Evolutionary conservation across 1,284 basidiomycete genomes (phyloP), one percentile per base, ranked within the genome.

Genomic region (Xanthoconium separans): DNA sequence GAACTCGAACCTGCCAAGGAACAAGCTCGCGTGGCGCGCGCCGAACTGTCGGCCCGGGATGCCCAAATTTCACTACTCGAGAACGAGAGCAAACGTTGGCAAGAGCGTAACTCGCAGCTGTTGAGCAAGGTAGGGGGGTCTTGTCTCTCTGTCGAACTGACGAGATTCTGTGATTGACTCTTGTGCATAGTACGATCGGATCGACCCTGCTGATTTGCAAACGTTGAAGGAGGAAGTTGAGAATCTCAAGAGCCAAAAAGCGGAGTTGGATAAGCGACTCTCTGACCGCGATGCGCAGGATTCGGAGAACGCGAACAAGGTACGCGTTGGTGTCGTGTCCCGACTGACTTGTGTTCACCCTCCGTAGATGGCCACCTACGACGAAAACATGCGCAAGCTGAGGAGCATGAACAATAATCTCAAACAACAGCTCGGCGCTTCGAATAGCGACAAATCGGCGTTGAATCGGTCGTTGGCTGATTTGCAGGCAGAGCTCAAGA

Each of bases 121-220:
- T 76, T 96, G 46, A 85, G 81, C 72, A 93, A 93, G 79, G 89
- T 87, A 33, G 39, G 54, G 6, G 18, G n/a, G n/a, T n/a, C n/a
- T n/a, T n/a, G n/a, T n/a, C n/a, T 39, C 16, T 30, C 11, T 53
- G 36, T 30, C 20, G 15, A 2, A 6, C 20, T 29, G 30, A 3
- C 2, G 6, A 24, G n/a, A n/a, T 27, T 18, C 31, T 18, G 39
- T 20, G 4, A 13, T 47, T 50, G 39, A 47, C 16, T 20, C 27
- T 16, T 6, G 40, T 50, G 16, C 33, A 24, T 54, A 91, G 87
- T 93, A 93, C 64, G 90, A 95, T 62, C 90, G 93, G 49, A 87
- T 92, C 60, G 92, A 93, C 66, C 91, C 92, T 15, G 85, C 89
- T 6, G 91, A 94, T 64, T 78, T 95, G n/a, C 87, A 93, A 63